phyloP scores from a whole-genome alignment of 148 eudicot species.

The Dysphania ambrosioides region DNA sequence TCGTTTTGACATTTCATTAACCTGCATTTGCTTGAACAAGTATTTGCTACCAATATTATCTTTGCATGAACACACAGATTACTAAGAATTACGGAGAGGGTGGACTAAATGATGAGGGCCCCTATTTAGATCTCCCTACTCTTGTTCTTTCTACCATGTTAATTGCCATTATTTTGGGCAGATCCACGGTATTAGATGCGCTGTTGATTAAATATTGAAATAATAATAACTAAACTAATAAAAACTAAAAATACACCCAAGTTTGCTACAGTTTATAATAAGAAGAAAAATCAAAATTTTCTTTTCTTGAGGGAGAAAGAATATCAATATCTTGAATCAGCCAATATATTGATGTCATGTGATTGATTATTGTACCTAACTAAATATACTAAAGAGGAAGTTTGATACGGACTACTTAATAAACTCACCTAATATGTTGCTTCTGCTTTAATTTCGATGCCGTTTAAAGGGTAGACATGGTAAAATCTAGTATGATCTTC shows the following conservation, averaged over 20 bases:
- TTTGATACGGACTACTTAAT: no score
- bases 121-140: neutral
- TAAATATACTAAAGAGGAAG: no score
- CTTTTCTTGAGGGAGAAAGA: no score
- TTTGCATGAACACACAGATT: no score
- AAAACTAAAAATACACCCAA: neutral
- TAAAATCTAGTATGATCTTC: conserved; percentile 8
- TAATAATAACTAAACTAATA: no score
- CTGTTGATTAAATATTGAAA: conserved; percentile 15
- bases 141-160: conserved; percentile 21
- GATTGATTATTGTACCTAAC: conserved; percentile 27
- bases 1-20: no score
- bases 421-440: conserved; percentile 17
- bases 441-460: conserved; percentile 7
- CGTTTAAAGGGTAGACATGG: no score
- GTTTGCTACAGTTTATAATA: conserved; percentile 4
- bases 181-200: conserved; percentile 26
- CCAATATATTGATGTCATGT: conserved; percentile 13
- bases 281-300: no score
- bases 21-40: no score
- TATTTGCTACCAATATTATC: no score
- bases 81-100: neutral
- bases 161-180: conserved; percentile 19
- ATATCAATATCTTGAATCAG: conserved; percentile 4
- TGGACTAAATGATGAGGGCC: neutral